phyloP scores from a whole-genome alignment of 1,284 basidiomycete genomes.

The Bjerkandera adusta region DNA sequence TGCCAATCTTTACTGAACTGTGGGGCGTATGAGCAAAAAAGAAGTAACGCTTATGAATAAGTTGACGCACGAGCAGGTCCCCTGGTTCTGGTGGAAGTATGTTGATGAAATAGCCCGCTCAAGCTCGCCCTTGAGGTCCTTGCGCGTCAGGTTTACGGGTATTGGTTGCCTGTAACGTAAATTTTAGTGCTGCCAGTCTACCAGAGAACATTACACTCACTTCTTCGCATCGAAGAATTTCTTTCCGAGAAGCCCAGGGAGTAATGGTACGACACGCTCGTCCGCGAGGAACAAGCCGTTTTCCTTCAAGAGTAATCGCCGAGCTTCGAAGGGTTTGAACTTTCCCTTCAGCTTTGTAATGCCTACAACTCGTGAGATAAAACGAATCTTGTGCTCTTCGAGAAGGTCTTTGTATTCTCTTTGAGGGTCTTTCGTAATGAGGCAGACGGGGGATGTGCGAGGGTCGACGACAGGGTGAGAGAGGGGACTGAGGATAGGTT shows the following conservation, averaged over 20 bases:
- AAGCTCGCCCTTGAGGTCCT: conserved; percentile 87
- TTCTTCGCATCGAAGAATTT: conserved; percentile 96
- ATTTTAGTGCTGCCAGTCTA: background rate
- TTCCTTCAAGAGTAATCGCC: conserved; percentile 82
- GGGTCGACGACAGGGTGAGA: conserved; percentile 84
- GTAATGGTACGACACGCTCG: conserved; percentile 82
- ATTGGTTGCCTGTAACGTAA: conserved; percentile 92
- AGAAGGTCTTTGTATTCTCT: conserved; percentile 94
- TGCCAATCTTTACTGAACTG: conserved; percentile 86
- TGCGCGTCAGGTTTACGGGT: conserved; percentile 82
- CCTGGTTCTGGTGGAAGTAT: conserved; percentile 90
- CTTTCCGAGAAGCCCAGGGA: conserved; percentile 86
- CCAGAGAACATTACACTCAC: conserved; percentile 40
- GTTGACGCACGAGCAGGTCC: conserved; percentile 81
- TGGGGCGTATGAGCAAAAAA: background rate
- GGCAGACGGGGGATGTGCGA: conserved; percentile 75
- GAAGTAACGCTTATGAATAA: conserved; percentile 1
- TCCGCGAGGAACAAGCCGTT: conserved; percentile 94
- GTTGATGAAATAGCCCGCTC: conserved; percentile 90
- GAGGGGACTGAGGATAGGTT: conserved; percentile 53
- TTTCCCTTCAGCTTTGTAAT: conserved; percentile 88
- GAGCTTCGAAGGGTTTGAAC: conserved; percentile 91
- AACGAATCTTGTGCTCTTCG: conserved; percentile 75
- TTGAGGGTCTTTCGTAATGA: conserved; percentile 96
- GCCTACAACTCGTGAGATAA: conserved; percentile 91